Evolutionary conservation across 2,329 filamentous ascomycete species (phyloP), one percentile per base, ranked within the genome.

Genomic region (Didymella exigua): DNA sequence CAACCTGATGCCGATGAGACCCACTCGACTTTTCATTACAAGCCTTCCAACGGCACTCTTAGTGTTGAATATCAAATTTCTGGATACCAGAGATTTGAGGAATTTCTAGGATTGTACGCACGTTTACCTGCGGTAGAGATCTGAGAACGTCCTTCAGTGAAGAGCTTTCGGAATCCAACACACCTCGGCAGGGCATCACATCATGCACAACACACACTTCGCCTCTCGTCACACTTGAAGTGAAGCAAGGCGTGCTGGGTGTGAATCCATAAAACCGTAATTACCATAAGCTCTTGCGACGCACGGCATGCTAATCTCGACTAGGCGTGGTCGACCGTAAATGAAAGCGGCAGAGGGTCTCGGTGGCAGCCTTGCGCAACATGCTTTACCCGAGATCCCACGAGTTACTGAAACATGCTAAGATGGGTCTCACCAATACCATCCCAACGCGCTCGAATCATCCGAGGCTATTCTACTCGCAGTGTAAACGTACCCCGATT

Each of bases 391-490:
- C 36, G 42, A 46, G 14, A 27, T 19, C 41, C 47, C 9, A 19
- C 50, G 36, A 29, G 5, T 18, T n/a, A 18, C 19, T 55, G 52
- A 55, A 55, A 55, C 52, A 42, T 36, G 24, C 52, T 43, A 50
- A 34, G 41, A 33, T 18, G 18, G 23, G 46, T 46, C 49, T 27
- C 42, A 50, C 46, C 52, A 41, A 55, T 55, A 10, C 46, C 50
- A 50, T 50, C 36, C 52, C 52, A 55, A 30, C 36, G 29, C 34
- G 36, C 36, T 26, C 24, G 26, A 46, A 30, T 9, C 30, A 14
- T 41, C 52, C 52, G 52, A 30, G 38, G 34, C 46, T 46, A 46
- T 49, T 45, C 52, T 41, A 41, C 45, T 55, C 41, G 41, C 46
- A 55, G 41, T 43, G 18, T 46, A 49, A 45, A 34, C 19, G 41